Conservation (phyloP, 1,139 yeast species). For the Pichia sp. region DNA sequence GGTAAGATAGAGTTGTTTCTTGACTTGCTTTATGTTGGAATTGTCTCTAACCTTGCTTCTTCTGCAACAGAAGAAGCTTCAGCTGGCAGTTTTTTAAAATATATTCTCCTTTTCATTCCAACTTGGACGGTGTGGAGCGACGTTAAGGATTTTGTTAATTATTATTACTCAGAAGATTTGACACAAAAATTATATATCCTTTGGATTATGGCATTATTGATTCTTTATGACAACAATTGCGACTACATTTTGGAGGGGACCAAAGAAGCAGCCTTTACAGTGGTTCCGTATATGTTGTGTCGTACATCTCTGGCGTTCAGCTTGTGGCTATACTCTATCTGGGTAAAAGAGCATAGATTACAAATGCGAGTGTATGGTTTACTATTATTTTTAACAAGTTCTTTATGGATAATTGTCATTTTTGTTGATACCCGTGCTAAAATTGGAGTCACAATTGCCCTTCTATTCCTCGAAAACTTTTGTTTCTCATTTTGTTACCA, state of each 20-base stretch:
- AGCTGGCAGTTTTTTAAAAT: background rate
- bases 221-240: background rate
- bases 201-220: background rate
- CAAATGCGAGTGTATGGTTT: background rate
- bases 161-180: background rate
- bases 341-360: background rate
- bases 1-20: slow-evolving; percentile 1
- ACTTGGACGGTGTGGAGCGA: slow-evolving; percentile 1
- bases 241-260: background rate
- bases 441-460: slow-evolving; percentile 1
- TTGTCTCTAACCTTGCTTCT: background rate
- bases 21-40: background rate
- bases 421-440: slow-evolving; percentile 1
- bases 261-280: slow-evolving; percentile 1
- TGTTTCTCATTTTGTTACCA: background rate
- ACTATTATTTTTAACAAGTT: background rate
- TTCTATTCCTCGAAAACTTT: background rate
- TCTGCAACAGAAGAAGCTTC: background rate
- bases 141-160: background rate
- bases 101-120: background rate
- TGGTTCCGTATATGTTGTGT: background rate
- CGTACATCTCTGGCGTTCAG: slow-evolving; percentile 1
- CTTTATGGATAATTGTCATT: background rate
- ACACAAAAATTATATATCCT: background rate
- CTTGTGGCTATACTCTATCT: background rate